Evolutionary conservation across 1,284 basidiomycete species (phyloP), one percentile per base, ranked within the genome.

Genomic region (Sporisorium iseilematis-ciliati): DNA sequence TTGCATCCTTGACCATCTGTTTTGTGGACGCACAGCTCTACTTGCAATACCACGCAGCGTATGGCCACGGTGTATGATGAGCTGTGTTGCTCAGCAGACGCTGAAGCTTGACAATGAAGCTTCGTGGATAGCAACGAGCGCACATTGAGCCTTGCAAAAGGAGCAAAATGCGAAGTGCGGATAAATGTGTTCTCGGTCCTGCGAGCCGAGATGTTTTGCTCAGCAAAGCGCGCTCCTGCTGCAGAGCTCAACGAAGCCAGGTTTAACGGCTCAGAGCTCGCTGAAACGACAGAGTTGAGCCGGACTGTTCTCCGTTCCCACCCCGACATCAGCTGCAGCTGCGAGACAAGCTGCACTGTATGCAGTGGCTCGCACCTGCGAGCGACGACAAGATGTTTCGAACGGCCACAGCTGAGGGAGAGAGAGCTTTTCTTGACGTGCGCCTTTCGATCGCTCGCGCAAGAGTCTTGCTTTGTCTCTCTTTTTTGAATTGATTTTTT

Each of bases 161-260:
- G 26, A 26, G 25, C 23, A 42, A 23, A 20, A 49, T 49, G 48
- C 48, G 18, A 29, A 31, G 48, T 8, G 48, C 48, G 48, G 48
- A 49, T 49, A 49, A 49, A 49, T 20, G 35, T 49, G n/a, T 18
- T 11, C 20, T 42, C 7, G 41, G 20, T 20, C 20, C 20, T 8
- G 7, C n/a, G 18, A 20, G 41, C 18, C 41, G 18, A n/a, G n/a
- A n/a, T n/a, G n/a, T 20, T 7, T 11, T 42, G n/a, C n/a, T 42
- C 41, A 3, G n/a, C n/a, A 16, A 12, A 41, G 40, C 40, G 40
- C 11, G 33, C 33, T 33, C 7, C 11, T 33, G 33, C 33, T 33
- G 2, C 29, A 31, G 8, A 31, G 29, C 5, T 31, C 29, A 31
- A 8, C n/a, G n/a, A n/a, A n/a, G n/a, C n/a, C n/a, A n/a, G n/a